Conservation (phyloP, 257 asterid genomes). For the Capsicum rhomboideum region DNA sequence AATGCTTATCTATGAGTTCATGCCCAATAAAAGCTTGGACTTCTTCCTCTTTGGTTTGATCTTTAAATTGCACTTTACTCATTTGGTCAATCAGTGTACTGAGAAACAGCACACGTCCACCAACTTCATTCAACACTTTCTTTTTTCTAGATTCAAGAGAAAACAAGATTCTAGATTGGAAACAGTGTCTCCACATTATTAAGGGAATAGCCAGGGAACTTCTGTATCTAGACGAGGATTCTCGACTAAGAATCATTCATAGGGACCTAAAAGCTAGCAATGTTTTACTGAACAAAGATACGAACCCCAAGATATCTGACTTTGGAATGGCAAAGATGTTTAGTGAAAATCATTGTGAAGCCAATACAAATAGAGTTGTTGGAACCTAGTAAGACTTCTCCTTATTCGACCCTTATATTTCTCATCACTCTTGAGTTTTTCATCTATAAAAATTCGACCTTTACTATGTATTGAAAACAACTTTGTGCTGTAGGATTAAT, state of each 20-base stretch:
- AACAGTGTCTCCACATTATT: background rate
- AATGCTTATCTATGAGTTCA: too few species aligned
- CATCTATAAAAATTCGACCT: too few species aligned
- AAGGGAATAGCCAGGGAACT: background rate
- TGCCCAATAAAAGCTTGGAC: too few species aligned
- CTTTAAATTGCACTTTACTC: background rate
- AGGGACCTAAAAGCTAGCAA: constrained; percentile 1
- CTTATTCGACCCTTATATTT: background rate
- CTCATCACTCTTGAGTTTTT: too few species aligned
- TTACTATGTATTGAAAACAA: background rate
- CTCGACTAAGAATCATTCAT: background rate
- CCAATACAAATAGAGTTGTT: constrained; percentile 9
- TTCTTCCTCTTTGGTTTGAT: too few species aligned
- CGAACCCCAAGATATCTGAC: constrained; percentile 2
- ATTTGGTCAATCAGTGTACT: background rate
- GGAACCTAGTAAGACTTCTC: constrained; percentile 5
- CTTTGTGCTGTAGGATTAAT: background rate
- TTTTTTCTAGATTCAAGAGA: background rate
- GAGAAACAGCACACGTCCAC: background rate
- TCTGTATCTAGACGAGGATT: background rate
- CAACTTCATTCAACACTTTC: background rate
- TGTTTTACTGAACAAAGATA: background rate
- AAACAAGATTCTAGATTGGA: background rate
- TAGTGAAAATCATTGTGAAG: background rate
- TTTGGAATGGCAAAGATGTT: constrained; percentile 3